Base-by-base conservation (phyloP, 345 rosid genomes). In the Brassica rapa region DNA sequence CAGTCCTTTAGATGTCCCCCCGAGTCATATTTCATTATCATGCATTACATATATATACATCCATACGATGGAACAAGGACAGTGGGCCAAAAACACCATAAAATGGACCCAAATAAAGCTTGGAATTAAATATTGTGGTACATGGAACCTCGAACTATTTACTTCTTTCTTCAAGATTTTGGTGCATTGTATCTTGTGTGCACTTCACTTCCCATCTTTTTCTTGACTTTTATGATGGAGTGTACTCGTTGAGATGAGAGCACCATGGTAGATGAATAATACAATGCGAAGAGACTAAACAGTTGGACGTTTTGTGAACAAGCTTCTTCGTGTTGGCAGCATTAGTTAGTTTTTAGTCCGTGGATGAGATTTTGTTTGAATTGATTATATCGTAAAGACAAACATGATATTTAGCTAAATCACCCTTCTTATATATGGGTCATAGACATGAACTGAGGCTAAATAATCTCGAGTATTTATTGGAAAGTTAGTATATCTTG, bases 151-250 rank as follows among this genome's bases (percentile, higher is more conserved):
- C 62, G 35, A 66, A 72, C 77, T 67, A 66, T 57, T 76, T 25
- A 63, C 66, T 37, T 70, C 43, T 61, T 76, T 76, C 25, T 77
- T 66, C 8, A 16, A 56, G 63, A 59, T 19, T 46, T 67, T 66
- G 82, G 82, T 79, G 55, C 77, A 64, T 25, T 62, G 66, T 62
- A 62, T 62, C 66, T 57, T 79, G 68, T 51, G 72, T 73, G 77
- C 60, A 43, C 49, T 66, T 66, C 25, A 66, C 30, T 41, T 71
- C 24, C 69, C 46, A 65, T 64, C 68, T 37, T 72, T 66, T 72
- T 72, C 73, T 67, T 72, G 62, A 66, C 32, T 29, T 71, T 62
- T 77, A 57, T 35, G 32, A 35, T 37, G 56, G 70, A 70, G 62
- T 51, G 56, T 66, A 70, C 41, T 77, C 39, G 23, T 32, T 66